Conservation (phyloP, 2,329 filamentous ascomycete species). For the Aspergillus brasiliensis region DNA sequence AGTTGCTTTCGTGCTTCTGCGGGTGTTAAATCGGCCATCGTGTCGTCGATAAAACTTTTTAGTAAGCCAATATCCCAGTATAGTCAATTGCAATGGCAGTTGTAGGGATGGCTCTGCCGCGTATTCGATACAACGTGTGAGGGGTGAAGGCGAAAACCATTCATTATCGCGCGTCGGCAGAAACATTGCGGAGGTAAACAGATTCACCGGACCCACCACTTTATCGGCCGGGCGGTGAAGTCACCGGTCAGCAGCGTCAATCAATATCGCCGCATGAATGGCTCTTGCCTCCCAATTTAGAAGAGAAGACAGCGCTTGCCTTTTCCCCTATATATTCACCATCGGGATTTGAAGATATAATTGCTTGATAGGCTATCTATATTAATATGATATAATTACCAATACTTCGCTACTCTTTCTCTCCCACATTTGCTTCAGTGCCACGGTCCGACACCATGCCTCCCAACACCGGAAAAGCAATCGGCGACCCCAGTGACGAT, state of each 20-base stretch:
- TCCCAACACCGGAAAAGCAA: slow-evolving; percentile 28
- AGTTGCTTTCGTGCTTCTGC: slow-evolving; percentile 46
- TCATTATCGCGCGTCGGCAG: slow-evolving; percentile 4
- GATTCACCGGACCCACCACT: not conserved
- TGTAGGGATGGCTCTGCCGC: not conserved
- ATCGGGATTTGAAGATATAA: not conserved
- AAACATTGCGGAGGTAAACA: slow-evolving; percentile 4
- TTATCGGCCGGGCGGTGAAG: slow-evolving; percentile 1
- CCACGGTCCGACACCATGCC: slow-evolving; percentile 27
- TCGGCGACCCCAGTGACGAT: slow-evolving; percentile 51
- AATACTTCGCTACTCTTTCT: not conserved
- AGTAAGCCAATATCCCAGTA: no score
- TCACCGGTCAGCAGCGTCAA: not conserved
- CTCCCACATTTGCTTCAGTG: not conserved
- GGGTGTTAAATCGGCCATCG: slow-evolving; percentile 24
- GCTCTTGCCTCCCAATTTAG: not conserved
- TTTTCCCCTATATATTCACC: slow-evolving; percentile 1
- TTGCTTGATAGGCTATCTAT: no score
- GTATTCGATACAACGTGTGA: not conserved
- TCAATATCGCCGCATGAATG: slow-evolving; percentile 1
- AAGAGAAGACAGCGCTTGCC: not conserved
- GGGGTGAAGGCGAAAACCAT: slow-evolving; percentile 1
- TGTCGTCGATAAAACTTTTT: not conserved
- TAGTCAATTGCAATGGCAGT: not conserved
- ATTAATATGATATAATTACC: not conserved